phyloP scores from a whole-genome alignment of 2,329 filamentous ascomycete species.

The Pyrenochaeta sp. region DNA sequence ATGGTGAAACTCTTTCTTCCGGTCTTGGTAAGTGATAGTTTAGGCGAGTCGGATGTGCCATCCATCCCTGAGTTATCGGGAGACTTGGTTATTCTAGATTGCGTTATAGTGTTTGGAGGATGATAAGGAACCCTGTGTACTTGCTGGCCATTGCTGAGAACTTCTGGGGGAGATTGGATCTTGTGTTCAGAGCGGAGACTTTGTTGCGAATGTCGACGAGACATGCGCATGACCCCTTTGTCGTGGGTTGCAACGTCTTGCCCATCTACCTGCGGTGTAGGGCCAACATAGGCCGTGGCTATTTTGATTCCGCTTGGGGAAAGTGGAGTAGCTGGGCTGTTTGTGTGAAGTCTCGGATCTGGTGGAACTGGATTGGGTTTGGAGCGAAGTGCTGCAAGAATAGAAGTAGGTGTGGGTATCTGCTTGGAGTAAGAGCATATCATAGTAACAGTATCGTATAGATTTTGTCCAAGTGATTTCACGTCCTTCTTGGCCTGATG shows the following conservation, averaged over 20 bases:
- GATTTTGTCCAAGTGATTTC: conserved; percentile 68
- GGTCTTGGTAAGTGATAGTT: conserved; percentile 22
- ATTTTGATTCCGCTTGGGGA: too few species aligned
- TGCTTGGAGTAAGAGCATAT: conserved; percentile 45
- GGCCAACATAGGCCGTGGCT: too few species aligned
- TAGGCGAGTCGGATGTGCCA: conserved; percentile 5
- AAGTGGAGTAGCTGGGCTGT: not conserved
- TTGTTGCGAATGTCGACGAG: conserved; percentile 19
- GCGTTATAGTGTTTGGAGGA: conserved; percentile 10
- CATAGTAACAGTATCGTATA: conserved; percentile 54
- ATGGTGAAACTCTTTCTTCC: conserved; percentile 30
- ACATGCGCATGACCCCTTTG: conserved; percentile 8
- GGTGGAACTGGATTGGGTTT: not conserved
- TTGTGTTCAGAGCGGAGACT: conserved; percentile 4
- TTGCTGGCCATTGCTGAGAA: conserved; percentile 32
- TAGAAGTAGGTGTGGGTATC: conserved; percentile 31
- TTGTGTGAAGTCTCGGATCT: not conserved
- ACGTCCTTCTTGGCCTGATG: conserved; percentile 59
- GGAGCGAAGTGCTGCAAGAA: conserved; percentile 32
- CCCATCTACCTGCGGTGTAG: conserved; percentile 17
- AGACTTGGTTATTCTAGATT: conserved; percentile 6
- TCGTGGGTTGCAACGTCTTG: conserved; percentile 9
- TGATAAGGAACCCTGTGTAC: conserved; percentile 40
- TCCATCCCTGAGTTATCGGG: conserved; percentile 12
- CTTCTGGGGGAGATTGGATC: conserved; percentile 15